phyloP scores from a whole-genome alignment of 2,329 filamentous ascomycete species.

The Ceratocystis ficicola region DNA sequence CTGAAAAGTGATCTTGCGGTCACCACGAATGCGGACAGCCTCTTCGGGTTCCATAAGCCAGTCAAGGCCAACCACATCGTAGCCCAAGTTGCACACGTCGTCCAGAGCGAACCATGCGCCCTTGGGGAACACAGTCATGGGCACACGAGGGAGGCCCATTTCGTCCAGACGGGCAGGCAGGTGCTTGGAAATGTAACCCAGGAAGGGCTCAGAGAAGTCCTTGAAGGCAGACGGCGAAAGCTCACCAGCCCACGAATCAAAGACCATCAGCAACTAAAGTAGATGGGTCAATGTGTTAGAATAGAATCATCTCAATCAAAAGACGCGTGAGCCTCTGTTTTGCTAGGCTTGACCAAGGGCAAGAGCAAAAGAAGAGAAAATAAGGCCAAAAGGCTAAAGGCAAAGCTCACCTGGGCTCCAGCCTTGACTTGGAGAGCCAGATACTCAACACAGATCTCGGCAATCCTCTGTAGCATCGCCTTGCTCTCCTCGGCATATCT shows the following conservation, averaged over 20 bases:
- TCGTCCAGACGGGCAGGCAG: slow-evolving; percentile 63
- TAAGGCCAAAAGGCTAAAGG: neutral
- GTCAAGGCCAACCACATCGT: slow-evolving; percentile 87
- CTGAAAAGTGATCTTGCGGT: slow-evolving; percentile 67
- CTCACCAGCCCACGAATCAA: slow-evolving; percentile 97
- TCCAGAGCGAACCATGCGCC: slow-evolving; percentile 93
- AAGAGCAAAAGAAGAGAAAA: neutral
- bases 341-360: neutral
- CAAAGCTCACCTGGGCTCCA: slow-evolving; percentile 60
- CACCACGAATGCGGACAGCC: slow-evolving; percentile 65
- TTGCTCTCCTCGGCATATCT: slow-evolving; percentile 71
- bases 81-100: slow-evolving; percentile 73
- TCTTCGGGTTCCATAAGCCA: slow-evolving; percentile 86
- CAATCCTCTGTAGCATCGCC: slow-evolving; percentile 75
- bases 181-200: slow-evolving; percentile 69
- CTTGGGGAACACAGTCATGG: slow-evolving; percentile 97
- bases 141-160: slow-evolving; percentile 65
- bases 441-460: slow-evolving; percentile 89
- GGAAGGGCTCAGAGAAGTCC: slow-evolving; percentile 73
- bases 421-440: slow-evolving; percentile 84
- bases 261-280: slow-evolving; percentile 72
- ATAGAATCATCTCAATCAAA: too few relatives aligned
- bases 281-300: neutral
- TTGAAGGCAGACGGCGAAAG: slow-evolving; percentile 74
- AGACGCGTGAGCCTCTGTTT: neutral